Percentiles rank a stretch among this genome's conserved stretches.
Evolutionary conservation across 306 rosid genomes (phyloP).

Genomic region (Pyrus bretschneideri): DNA sequence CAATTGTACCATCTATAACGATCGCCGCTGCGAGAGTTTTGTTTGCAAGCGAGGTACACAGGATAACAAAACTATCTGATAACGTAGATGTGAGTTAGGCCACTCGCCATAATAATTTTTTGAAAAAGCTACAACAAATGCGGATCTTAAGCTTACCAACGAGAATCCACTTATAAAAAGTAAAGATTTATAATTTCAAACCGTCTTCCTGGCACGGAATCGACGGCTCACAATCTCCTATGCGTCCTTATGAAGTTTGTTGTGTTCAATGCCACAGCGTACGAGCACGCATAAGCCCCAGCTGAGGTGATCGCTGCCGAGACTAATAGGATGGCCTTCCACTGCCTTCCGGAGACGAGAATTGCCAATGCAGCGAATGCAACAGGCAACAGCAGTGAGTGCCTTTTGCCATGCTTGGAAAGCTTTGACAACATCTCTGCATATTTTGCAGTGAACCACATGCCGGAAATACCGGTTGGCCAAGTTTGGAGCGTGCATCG

Average conservation of each 20-base stretch:
- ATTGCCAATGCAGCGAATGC: constrained; percentile 50
- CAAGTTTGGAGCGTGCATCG: constrained; percentile 74
- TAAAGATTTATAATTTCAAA: neutral
- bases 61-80: neutral
- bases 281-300: constrained; percentile 68
- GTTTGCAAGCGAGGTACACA: neutral
- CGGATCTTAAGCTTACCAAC: neutral
- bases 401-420: constrained; percentile 66
- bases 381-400: constrained; percentile 48
- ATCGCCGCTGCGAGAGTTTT: no score
- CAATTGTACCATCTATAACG: neutral
- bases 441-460: constrained; percentile 71
- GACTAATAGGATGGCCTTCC: constrained; percentile 59
- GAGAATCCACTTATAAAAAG: neutral
- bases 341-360: constrained; percentile 63
- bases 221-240: constrained; percentile 57
- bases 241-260: constrained; percentile 83
- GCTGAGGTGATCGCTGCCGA: constrained; percentile 49
- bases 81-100: neutral
- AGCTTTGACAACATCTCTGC: constrained; percentile 66
- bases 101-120: neutral
- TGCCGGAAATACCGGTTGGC: constrained; percentile 84
- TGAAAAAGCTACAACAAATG: neutral
- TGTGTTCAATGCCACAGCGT: constrained; percentile 64
- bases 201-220: neutral